Evolutionary conservation across 1,139 yeast species (phyloP).

Genomic region (Meyerozyma sp.): DNA sequence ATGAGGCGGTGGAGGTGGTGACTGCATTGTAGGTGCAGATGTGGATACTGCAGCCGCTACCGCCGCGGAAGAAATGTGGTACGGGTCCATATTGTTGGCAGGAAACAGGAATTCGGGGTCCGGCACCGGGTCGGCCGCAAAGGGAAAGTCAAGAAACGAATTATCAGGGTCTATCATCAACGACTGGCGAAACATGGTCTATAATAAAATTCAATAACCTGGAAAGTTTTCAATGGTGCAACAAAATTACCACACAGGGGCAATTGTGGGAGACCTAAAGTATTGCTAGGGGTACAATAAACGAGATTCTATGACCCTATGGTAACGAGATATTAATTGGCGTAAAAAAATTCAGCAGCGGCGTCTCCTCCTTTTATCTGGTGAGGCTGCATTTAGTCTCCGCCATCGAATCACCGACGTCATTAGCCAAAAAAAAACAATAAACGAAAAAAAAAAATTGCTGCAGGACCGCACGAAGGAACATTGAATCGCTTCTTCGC

Average conservation of each 20-base stretch:
- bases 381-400: neutral
- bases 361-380: slow-evolving; percentile 1
- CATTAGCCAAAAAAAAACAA: neutral
- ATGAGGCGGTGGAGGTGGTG: neutral
- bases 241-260: too few relatives aligned
- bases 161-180: slow-evolving; percentile 1
- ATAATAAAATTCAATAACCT: too few relatives aligned
- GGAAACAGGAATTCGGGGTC: neutral
- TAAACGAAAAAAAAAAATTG: neutral
- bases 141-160: neutral
- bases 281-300: too few relatives aligned
- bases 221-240: too few relatives aligned
- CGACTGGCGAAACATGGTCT: neutral
- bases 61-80: neutral
- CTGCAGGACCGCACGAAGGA: slow-evolving; percentile 1
- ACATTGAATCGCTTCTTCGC: slow-evolving; percentile 1
- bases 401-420: neutral
- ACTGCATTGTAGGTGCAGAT: neutral
- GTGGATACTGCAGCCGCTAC: neutral
- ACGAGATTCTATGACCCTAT: too few relatives aligned
- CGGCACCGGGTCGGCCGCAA: neutral
- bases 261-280: too few relatives aligned
- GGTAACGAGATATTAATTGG: neutral
- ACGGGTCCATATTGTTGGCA: neutral
- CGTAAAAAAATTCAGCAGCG: neutral